phyloP scores from a whole-genome alignment of 352 stramenopile species.

The Globisporangium cylindrosporum region DNA sequence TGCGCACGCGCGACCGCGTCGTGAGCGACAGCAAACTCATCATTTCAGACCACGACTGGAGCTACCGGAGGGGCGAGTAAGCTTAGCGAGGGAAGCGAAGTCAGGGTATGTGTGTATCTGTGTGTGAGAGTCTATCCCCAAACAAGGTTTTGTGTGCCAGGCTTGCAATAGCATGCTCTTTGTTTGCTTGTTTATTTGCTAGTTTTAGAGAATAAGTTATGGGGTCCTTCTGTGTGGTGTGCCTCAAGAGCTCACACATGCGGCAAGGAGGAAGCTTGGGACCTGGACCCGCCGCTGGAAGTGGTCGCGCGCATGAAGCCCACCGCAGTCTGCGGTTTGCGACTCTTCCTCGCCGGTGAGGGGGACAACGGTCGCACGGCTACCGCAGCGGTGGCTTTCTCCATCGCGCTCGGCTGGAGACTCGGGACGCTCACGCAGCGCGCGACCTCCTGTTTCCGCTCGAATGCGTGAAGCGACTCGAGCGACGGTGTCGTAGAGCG shows the following conservation, averaged over 20 bases:
- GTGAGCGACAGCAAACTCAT: slow-evolving; percentile 37
- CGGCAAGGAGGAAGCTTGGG: slow-evolving; percentile 12
- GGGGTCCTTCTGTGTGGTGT: not conserved
- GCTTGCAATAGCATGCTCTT: not conserved
- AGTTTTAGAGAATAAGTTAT: not conserved
- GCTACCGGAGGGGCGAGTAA: slow-evolving; percentile 14
- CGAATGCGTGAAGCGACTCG: slow-evolving; percentile 19
- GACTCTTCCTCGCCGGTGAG: slow-evolving; percentile 20
- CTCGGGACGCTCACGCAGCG: slow-evolving; percentile 57
- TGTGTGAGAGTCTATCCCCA: not conserved
- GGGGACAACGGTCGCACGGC: not conserved
- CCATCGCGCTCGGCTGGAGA: slow-evolving; percentile 56
- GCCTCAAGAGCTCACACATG: slow-evolving; percentile 12
- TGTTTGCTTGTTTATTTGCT: not conserved
- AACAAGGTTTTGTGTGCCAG: not conserved
- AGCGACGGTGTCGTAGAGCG: slow-evolving; percentile 33
- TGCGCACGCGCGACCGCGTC: slow-evolving; percentile 24
- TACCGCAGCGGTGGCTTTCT: slow-evolving; percentile 30
- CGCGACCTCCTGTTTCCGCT: slow-evolving; percentile 36
- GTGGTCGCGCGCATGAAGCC: slow-evolving; percentile 17
- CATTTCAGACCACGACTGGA: slow-evolving; percentile 36
- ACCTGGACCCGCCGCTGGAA: not conserved
- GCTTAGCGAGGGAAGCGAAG: not conserved
- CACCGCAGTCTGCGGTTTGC: slow-evolving; percentile 14
- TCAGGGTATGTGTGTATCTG: not conserved